These are phyloP conservation scores for Saturnispora silvae DNA, from an alignment of 805 yeast species.

Conservation along the genomic window DNA sequence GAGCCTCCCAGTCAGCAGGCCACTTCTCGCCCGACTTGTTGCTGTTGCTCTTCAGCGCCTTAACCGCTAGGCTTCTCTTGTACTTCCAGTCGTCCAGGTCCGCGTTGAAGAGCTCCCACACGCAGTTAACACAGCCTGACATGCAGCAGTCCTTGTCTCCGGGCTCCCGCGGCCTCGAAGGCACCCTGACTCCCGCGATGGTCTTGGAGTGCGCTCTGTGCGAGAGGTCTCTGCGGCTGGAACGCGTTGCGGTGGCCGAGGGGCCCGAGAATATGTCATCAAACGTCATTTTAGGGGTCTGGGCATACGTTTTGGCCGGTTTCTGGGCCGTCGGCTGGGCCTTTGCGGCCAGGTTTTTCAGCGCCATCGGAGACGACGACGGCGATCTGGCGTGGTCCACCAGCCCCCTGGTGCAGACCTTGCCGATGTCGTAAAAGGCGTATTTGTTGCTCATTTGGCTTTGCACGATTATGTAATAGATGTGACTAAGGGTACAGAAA, in stretches of 20 bases:
- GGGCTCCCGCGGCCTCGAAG: conserved; percentile 79
- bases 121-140: conserved; percentile 96
- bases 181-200: conserved; percentile 64
- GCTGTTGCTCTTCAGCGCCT: conserved; percentile 22
- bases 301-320: too few relatives aligned
- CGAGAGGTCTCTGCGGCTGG: conserved; percentile 28
- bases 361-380: conserved; percentile 3
- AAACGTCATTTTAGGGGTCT: conserved; percentile 9
- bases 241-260: conserved; percentile 23
- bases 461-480: background rate
- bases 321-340: conserved; percentile 6
- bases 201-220: conserved; percentile 24
- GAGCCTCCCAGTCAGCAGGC: conserved; percentile 59
- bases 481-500: background rate
- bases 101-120: conserved; percentile 88
- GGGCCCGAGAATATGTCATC: conserved; percentile 24
- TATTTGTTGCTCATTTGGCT: conserved; percentile 5
- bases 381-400: conserved; percentile 6
- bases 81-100: conserved; percentile 77
- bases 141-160: conserved; percentile 77
- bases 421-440: conserved; percentile 9
- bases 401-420: conserved; percentile 5
- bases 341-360: conserved; percentile 12
- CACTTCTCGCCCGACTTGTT: conserved; percentile 34
- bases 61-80: conserved; percentile 48